Conservation (phyloP, 2,329 filamentous ascomycete genomes). For the Paraconiothyrium sp. region DNA sequence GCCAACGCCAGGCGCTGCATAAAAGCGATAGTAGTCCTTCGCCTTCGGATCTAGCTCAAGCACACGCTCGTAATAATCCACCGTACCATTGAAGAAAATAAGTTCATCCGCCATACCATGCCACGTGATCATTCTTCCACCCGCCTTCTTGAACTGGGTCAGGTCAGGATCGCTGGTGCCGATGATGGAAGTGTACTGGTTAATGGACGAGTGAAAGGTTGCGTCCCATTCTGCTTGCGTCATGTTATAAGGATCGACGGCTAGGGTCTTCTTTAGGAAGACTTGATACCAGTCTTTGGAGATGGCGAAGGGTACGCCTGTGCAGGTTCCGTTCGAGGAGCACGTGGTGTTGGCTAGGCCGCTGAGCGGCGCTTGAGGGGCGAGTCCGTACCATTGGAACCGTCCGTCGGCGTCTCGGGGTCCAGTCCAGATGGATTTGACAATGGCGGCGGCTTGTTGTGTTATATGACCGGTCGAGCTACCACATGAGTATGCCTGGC, state of each 20-base stretch:
- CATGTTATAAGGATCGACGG: not conserved
- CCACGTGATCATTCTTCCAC: slow-evolving; percentile 38
- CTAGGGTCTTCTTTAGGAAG: slow-evolving; percentile 26
- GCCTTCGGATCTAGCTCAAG: slow-evolving; percentile 22
- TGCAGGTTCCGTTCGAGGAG: slow-evolving; percentile 21
- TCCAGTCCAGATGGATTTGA: slow-evolving; percentile 29
- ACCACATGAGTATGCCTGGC: slow-evolving; percentile 21
- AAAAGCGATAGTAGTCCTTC: slow-evolving; percentile 35
- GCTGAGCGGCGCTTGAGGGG: slow-evolving; percentile 23
- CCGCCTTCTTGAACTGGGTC: slow-evolving; percentile 24
- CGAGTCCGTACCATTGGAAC: slow-evolving; percentile 28
- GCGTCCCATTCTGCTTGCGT: slow-evolving; percentile 9
- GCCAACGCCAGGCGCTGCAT: slow-evolving; percentile 32
- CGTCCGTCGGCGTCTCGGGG: slow-evolving; percentile 22
- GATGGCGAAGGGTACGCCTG: slow-evolving; percentile 2
- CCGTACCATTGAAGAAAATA: slow-evolving; percentile 21
- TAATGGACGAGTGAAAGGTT: slow-evolving; percentile 19
- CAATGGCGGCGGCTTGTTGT: slow-evolving; percentile 24
- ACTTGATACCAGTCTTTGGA: slow-evolving; percentile 16
- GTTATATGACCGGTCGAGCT: slow-evolving; percentile 15
- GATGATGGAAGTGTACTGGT: slow-evolving; percentile 28
- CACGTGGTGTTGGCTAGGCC: slow-evolving; percentile 23
- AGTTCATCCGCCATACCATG: slow-evolving; percentile 32
- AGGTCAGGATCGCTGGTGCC: slow-evolving; percentile 30
- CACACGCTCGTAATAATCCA: slow-evolving; percentile 27